Evolutionary conservation across 306 rosid species (phyloP), one percentile per base, ranked within the genome.

Genomic region (Acacia melanoxylon): DNA sequence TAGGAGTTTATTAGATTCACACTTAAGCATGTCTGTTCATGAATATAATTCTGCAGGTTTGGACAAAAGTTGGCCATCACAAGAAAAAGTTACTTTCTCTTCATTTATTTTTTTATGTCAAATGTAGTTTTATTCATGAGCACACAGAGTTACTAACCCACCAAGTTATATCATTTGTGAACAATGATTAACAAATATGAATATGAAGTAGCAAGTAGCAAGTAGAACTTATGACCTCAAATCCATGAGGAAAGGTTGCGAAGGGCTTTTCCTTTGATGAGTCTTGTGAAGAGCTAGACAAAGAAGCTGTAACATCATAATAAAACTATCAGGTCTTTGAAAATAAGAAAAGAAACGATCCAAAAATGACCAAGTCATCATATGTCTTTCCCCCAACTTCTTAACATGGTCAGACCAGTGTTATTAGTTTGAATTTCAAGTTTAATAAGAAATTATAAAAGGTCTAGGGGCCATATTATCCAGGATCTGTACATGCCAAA

Each of bases 211-310:
- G 67, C 75, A 61, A 46, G 54, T 16, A 68, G 44, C 75, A 61
- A 46, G 54, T 16, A 68, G 44, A 80, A 42, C 11, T 74, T 76
- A 68, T 84, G 78, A 96, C 99, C 94, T 96, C 99, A 86, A 92
- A 90, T 83, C 99, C 98, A 80, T 79, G 86, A 71, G 98, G 98
- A 89, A 96, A 94, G 82, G 91, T 87, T 72, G 15, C 62, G 68
- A 87, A 83, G 83, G 92, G 74, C 78, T 83, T 87, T 82, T 88
- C 90, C 89, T 89, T 87, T 81, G 72, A 41, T 71, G 91, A 79
- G 37, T 79, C 74, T 73, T 83, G 87, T n/a, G 78, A 80, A 78
- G 76, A 80, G 67, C 78, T 75, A 79, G 90, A 91, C 67, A 83
- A 83, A 78, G 88, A 78, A 85, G 81, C 87, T 87, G 89, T 65